A percentile compares a stretch with the other conserved stretches of the same genome.
These are phyloP conservation scores for Ophiostoma sp. DNA, from an alignment of 2,329 filamentous ascomycete genomes.

Conservation along the genomic window DNA sequence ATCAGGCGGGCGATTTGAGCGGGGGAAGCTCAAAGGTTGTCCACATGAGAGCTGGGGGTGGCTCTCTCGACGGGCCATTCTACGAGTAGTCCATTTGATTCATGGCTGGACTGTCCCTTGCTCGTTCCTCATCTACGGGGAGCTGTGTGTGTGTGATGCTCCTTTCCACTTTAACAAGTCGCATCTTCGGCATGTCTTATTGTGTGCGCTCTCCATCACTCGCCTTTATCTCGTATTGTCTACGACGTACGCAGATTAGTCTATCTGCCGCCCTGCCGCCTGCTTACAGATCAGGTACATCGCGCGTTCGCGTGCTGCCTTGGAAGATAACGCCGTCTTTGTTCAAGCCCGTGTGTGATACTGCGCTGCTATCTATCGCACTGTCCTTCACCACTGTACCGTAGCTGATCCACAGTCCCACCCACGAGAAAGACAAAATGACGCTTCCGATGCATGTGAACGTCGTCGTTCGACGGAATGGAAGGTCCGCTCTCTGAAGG, in stretches of 20 bases:
- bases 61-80: neutral
- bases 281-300: slow-evolving; percentile 1
- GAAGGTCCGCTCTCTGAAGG: neutral
- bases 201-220: slow-evolving; percentile 1
- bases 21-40: slow-evolving; percentile 18
- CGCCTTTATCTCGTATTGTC: slow-evolving; percentile 4
- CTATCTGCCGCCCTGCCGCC: slow-evolving; percentile 9
- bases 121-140: too few species aligned
- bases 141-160: neutral
- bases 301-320: slow-evolving; percentile 11
- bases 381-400: neutral
- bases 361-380: neutral
- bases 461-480: neutral
- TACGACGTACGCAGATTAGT: neutral
- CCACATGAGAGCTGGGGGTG: slow-evolving; percentile 17
- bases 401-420: neutral
- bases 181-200: slow-evolving; percentile 12
- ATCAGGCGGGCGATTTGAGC: slow-evolving; percentile 10
- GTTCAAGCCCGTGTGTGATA: neutral
- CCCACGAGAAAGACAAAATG: neutral
- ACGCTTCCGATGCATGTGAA: slow-evolving; percentile 9
- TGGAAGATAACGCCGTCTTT: slow-evolving; percentile 11
- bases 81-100: slow-evolving; percentile 4
- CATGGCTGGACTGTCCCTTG: slow-evolving; percentile 2
- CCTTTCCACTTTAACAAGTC: slow-evolving; percentile 6